phyloP scores from a whole-genome alignment of 768 basidiomycete species.

The Cyclocybe aegerita region DNA sequence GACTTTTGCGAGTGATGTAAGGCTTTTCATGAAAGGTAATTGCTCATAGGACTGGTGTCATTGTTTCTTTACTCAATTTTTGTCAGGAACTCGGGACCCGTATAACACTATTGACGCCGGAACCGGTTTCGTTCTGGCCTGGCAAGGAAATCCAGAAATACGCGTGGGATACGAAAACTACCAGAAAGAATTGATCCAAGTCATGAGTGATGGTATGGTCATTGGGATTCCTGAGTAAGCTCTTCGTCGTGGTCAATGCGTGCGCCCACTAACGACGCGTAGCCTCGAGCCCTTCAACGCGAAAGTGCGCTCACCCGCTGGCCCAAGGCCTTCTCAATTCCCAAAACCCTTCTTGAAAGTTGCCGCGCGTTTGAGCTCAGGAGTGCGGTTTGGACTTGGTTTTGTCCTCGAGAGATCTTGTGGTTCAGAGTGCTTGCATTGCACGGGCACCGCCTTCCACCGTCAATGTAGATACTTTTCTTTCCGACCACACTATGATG shows the following conservation, averaged over 20 bases:
- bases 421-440: slow-evolving; percentile 60
- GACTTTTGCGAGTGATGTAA: slow-evolving; percentile 69
- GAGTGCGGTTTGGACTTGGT: slow-evolving; percentile 86
- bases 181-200: slow-evolving; percentile 79
- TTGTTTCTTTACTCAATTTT: slow-evolving; percentile 1
- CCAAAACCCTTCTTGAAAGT: slow-evolving; percentile 57
- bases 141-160: slow-evolving; percentile 74
- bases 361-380: slow-evolving; percentile 81
- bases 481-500: slow-evolving; percentile 79
- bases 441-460: slow-evolving; percentile 62
- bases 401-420: slow-evolving; percentile 83
- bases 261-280: slow-evolving; percentile 2
- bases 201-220: slow-evolving; percentile 75
- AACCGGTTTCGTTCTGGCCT: slow-evolving; percentile 85
- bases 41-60: neutral
- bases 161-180: slow-evolving; percentile 68
- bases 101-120: slow-evolving; percentile 67
- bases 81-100: slow-evolving; percentile 78
- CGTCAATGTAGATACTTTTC: slow-evolving; percentile 79
- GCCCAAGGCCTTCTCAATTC: slow-evolving; percentile 11
- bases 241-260: neutral
- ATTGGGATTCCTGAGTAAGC: slow-evolving; percentile 86
- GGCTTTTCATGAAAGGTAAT: slow-evolving; percentile 84
- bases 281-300: slow-evolving; percentile 22
- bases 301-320: slow-evolving; percentile 14